Evolutionary conservation across 805 yeast genomes (phyloP).

Genomic region (Lipomyces mesembrius): DNA sequence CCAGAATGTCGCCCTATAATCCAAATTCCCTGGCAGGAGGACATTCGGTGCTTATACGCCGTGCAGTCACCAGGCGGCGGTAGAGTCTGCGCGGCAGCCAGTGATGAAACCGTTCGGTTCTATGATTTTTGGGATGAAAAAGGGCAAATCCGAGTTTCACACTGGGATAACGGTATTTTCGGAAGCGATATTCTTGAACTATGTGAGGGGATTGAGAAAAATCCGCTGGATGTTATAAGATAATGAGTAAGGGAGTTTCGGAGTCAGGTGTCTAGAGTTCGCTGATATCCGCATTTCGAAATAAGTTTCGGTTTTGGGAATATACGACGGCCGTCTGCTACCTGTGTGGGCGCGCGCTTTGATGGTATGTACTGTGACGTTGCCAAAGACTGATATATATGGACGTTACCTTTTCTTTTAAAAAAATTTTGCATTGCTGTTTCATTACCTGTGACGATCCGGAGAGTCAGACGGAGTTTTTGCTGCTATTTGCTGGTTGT

Average conservation of each 20-base stretch:
- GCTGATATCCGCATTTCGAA: not conserved
- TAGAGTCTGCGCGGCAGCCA: slow-evolving; percentile 72
- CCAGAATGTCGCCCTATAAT: slow-evolving; percentile 56
- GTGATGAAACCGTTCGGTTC: slow-evolving; percentile 77
- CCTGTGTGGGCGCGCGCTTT: not conserved
- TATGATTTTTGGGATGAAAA: slow-evolving; percentile 67
- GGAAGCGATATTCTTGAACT: slow-evolving; percentile 41
- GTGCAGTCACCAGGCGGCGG: slow-evolving; percentile 66
- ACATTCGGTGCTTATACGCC: slow-evolving; percentile 68
- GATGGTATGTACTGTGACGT: slow-evolving; percentile 3
- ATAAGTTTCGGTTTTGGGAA: not conserved
- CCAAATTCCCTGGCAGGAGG: slow-evolving; percentile 40
- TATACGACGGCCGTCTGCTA: not conserved
- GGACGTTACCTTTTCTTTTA: not conserved
- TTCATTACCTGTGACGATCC: not conserved
- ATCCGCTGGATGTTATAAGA: slow-evolving; percentile 26
- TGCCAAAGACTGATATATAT: not conserved
- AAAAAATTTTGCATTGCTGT: not conserved
- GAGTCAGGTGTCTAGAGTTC: not conserved
- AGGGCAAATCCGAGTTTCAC: slow-evolving; percentile 23
- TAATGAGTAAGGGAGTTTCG: slow-evolving; percentile 2
- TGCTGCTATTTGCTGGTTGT: not conserved
- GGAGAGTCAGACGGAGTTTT: slow-evolving; percentile 3
- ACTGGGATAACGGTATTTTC: slow-evolving; percentile 38
- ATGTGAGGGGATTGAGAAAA: slow-evolving; percentile 40